Conservation (phyloP, 106 monocot genomes). For the Platanthera guangdongensis region DNA sequence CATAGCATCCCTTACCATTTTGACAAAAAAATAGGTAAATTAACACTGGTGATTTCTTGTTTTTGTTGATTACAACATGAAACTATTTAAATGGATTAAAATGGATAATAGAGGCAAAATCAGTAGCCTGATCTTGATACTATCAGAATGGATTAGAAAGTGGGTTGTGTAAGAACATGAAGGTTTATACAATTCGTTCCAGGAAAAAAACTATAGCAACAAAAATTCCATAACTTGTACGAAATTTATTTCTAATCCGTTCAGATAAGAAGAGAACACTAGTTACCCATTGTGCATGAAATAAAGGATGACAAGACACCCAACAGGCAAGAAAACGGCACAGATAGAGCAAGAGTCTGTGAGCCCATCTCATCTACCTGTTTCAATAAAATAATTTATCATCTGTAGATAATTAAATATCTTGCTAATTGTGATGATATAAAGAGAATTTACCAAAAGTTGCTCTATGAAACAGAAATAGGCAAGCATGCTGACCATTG, state of each 20-base stretch:
- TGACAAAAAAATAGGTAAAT: too few relatives aligned
- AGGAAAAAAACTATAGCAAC: not conserved
- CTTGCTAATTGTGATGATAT: not conserved
- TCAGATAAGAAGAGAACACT: conserved; percentile 7
- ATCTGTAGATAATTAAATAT: conserved; percentile 4
- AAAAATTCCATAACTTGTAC: not conserved
- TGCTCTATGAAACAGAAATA: conserved; percentile 99
- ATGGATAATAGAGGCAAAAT: not conserved
- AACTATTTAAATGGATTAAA: not conserved
- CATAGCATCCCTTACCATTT: too few relatives aligned
- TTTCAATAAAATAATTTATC: conserved; percentile 7
- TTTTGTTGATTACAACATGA: not conserved
- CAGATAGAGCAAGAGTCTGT: conserved; percentile 75
- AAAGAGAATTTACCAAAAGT: conserved; percentile 56
- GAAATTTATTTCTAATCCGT: not conserved
- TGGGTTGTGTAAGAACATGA: too few relatives aligned
- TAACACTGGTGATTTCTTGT: not conserved
- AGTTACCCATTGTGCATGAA: conserved; percentile 85
- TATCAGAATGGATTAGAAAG: too few relatives aligned
- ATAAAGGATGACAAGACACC: conserved; percentile 90
- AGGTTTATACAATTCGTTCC: not conserved
- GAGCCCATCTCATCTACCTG: conserved; percentile 65
- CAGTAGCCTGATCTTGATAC: too few relatives aligned
- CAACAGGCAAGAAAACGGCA: conserved; percentile 93
- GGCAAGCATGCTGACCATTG: conserved; percentile 96